Conservation (phyloP, 75 land plant genomes). For the Selaginella tamariscina region DNA sequence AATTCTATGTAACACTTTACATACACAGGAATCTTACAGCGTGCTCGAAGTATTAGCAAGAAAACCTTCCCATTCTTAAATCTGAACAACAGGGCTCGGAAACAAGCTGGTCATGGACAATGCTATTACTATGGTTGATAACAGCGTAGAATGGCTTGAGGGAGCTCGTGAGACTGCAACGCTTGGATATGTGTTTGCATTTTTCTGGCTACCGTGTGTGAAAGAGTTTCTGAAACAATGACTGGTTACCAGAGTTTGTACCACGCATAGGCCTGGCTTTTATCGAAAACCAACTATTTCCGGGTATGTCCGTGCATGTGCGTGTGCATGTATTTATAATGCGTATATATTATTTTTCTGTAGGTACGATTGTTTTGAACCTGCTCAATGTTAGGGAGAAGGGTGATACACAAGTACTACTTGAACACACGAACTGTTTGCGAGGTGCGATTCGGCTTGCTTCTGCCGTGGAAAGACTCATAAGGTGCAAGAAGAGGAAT, state of each 20-base stretch:
- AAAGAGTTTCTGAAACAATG: constrained; percentile 23
- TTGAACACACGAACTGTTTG: too few species aligned
- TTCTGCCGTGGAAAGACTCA: neutral
- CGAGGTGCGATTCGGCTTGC: constrained; percentile 44
- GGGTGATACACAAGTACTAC: too few species aligned
- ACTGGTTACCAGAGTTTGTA: constrained; percentile 53
- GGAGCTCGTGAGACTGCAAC: neutral
- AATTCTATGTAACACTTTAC: constrained; percentile 10
- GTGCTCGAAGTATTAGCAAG: constrained; percentile 48
- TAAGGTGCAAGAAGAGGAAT: neutral
- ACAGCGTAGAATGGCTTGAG: constrained; percentile 53
- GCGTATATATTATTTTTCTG: too few species aligned
- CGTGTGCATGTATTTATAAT: too few species aligned
- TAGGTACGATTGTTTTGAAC: too few species aligned
- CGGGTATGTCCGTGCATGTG: too few species aligned
- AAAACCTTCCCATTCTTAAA: constrained; percentile 43
- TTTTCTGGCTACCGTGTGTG: constrained; percentile 52
- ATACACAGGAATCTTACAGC: constrained; percentile 55
- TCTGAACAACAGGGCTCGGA: neutral
- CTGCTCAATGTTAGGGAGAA: too few species aligned
- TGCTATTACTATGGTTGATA: constrained; percentile 60
- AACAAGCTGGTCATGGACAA: constrained; percentile 67
- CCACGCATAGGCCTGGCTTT: constrained; percentile 51
- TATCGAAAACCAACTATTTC: constrained; percentile 38
- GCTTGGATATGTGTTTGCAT: constrained; percentile 48